Conservation (phyloP, 345 rosid genomes). For the Heritiera fomes region DNA sequence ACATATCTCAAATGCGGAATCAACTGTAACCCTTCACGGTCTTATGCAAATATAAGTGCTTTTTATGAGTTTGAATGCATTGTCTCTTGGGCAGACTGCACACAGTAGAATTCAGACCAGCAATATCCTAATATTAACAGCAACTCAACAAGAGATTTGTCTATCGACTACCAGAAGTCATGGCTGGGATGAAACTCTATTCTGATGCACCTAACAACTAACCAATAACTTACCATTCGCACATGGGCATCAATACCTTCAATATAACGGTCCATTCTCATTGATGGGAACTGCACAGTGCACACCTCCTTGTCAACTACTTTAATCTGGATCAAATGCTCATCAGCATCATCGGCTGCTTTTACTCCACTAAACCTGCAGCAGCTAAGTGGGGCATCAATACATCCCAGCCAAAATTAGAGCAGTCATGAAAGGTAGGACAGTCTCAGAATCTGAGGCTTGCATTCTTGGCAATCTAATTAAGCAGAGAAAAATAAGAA, state of each 20-base stretch:
- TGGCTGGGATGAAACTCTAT: neutral
- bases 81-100: neutral
- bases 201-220: neutral
- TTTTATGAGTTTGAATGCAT: neutral
- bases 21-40: neutral
- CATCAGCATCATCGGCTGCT: neutral
- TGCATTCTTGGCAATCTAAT: neutral
- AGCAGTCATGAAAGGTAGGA: neutral
- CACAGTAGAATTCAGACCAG: neutral
- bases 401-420: neutral
- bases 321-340: neutral
- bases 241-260: constrained; percentile 6
- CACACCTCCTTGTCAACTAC: neutral
- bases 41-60: neutral
- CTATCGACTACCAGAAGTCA: neutral
- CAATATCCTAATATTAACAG: neutral
- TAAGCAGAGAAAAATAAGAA: neutral
- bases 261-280: neutral
- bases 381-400: constrained; percentile 4
- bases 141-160: neutral
- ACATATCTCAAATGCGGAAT: neutral
- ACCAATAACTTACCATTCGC: neutral
- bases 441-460: neutral
- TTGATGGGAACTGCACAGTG: neutral
- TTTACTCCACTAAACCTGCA: neutral